Base-by-base conservation (phyloP, 768 basidiomycete genomes). In the Pleurotus pulmonarius region DNA sequence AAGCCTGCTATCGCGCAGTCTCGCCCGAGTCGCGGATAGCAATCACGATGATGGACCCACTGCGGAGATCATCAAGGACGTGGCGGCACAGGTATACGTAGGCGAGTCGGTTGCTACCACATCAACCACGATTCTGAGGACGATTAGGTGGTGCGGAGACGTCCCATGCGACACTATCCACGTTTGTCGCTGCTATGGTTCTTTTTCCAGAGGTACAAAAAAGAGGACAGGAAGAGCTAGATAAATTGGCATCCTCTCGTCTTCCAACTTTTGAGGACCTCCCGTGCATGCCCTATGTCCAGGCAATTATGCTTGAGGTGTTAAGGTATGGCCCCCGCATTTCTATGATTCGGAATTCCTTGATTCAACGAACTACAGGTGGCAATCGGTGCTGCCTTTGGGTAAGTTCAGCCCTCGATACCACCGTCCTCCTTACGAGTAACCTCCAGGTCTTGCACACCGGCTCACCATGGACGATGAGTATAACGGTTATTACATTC, bases 401-500 rank as follows among this genome's bases (percentile, higher is more conserved):
- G 58, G 41, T 25, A 29, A 3, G 41, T 43, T n/a, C n/a, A 43
- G 5, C 40, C 11, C 18, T 18, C 13, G 13, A 43, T 6, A 43
- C 5, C 41, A 4, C 18, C 13, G 8, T 43, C 1, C 8, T 43
- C 4, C 18, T 43, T 1, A 43, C 41, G 12, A 43, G 9, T 43
- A 5, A 43, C 8, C 6, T 13, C 5, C 13, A 72, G 71, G 63
- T 24, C 61, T 60, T 20, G 52, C 56, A 9, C 72, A 69, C 51
- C 49, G 56, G 9, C 56, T 62, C 13, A 56, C 61, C n/a, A 59
- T 67, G 45, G 71, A 76, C 37, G 71, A 73, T 44, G 61, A 69
- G 12, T 74, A 72, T 49, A 34, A 59, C 16, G 70, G 69, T 5
- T 67, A 68, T 60, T 60, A 58, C 18, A 70, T 75, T 49, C 73